Base-by-base conservation (phyloP, 2,329 filamentous ascomycete genomes). In the Stenocarpella maydis region DNA sequence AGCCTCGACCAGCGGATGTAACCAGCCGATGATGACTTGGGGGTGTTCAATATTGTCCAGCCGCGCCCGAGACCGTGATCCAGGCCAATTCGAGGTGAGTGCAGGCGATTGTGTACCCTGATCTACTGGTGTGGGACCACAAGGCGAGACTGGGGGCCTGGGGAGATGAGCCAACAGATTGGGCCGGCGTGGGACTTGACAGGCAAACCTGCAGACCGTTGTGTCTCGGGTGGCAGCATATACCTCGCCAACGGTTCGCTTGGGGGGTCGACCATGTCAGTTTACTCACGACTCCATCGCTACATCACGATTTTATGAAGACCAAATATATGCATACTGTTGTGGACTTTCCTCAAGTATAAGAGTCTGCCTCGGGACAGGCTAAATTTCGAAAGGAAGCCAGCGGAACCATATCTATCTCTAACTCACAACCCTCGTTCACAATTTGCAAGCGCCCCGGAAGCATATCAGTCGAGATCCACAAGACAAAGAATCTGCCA, bases 201-300 rank as follows among this genome's bases (percentile, higher is more conserved):
- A 67, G 68, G 53, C 52, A 69, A 69, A 58, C 52, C 54, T 50
- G 63, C 68, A 67, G 68, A 58, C 47, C 28, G 43, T 66, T 60
- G n/a, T 52, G 68, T 69, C 63, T 69, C 68, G 68, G 68, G 19
- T 58, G 45, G 52, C 28, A 21, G 63, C 68, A 50, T 53, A 4
- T 60, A n/a, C 53, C 52, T 61, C 68, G 68, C 68, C 68, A 69
- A 67, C 68, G 68, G 45, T 58, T 69, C 68, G 68, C 68, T 69
- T 69, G 68, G 28, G 28, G 26, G 26, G 34, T 39, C 58, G 43
- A 63, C 26, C 58, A 63, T 63, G 43, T 49, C n/a, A 12, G 21
- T 19, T 19, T 28, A 49, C 31, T 17, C 2, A 37, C 43, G 43
- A 63, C 58, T 49, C 43, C 41, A 63, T 7, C n/a, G 19, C 26